Evolutionary conservation across 2,329 filamentous ascomycete species (phyloP).

Genomic region (Diaporthe capsici): DNA sequence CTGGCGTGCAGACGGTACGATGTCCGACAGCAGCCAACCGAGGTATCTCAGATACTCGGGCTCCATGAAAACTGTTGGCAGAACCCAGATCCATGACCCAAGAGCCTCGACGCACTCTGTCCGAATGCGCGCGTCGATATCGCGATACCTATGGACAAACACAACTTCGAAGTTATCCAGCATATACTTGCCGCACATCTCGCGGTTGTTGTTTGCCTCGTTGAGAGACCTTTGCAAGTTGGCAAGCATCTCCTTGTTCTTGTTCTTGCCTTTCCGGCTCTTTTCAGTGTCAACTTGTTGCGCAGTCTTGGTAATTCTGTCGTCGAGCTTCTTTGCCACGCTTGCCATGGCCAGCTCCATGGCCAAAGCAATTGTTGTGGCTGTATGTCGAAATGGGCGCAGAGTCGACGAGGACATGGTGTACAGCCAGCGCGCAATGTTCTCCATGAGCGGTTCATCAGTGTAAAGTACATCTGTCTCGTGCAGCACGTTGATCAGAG

Average conservation of each 20-base stretch:
- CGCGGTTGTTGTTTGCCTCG: constrained; percentile 78
- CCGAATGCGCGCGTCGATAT: constrained; percentile 90
- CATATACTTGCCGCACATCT: constrained; percentile 78
- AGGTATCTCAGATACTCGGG: constrained; percentile 92
- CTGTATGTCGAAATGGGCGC: constrained; percentile 93
- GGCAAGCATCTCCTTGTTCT: constrained; percentile 83
- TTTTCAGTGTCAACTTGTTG: constrained; percentile 85
- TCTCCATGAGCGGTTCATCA: constrained; percentile 84
- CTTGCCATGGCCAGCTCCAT: constrained; percentile 81
- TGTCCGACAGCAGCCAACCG: constrained; percentile 94
- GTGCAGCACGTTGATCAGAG: constrained; percentile 83
- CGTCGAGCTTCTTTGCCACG: constrained; percentile 60
- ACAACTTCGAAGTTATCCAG: constrained; percentile 92
- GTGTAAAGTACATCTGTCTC: constrained; percentile 86
- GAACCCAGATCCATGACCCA: constrained; percentile 87
- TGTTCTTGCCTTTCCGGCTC: constrained; percentile 73
- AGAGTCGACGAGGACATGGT: constrained; percentile 91
- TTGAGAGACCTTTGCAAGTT: constrained; percentile 81
- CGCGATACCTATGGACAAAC: constrained; percentile 95
- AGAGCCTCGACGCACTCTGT: constrained; percentile 90
- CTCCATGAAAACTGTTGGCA: constrained; percentile 91
- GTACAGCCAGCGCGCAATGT: constrained; percentile 89
- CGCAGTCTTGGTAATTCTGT: constrained; percentile 79
- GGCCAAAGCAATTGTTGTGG: constrained; percentile 85
- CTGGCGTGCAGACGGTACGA: constrained; percentile 79